Conservation (phyloP, 805 yeast species). For the Blastobotrys chiropterorum region DNA sequence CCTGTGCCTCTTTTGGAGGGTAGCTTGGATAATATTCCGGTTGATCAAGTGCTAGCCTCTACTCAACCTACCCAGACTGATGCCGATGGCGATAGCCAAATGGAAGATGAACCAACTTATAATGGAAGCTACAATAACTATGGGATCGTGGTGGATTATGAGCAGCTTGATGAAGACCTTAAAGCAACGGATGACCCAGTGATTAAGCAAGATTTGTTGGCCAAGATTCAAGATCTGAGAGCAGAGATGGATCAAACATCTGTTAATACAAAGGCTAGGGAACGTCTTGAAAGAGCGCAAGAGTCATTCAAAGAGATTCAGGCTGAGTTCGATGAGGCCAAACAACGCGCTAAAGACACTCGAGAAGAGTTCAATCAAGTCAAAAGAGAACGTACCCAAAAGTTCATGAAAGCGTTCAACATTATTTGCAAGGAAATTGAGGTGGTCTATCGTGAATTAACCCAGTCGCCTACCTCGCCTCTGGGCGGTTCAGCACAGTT, state of each 20-base stretch:
- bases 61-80: constrained; percentile 1
- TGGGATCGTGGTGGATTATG: constrained; percentile 20
- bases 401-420: constrained; percentile 68
- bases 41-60: constrained; percentile 39
- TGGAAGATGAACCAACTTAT: constrained; percentile 37
- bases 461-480: constrained; percentile 62
- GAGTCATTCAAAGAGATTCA: constrained; percentile 54
- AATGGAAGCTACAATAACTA: constrained; percentile 26
- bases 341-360: constrained; percentile 52
- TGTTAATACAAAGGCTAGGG: constrained; percentile 79
- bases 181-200: constrained; percentile 21
- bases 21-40: constrained; percentile 52
- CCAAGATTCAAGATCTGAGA: constrained; percentile 23
- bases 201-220: constrained; percentile 21
- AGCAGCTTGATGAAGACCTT: constrained; percentile 33
- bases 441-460: constrained; percentile 75
- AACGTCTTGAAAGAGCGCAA: constrained; percentile 65
- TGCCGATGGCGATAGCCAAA: constrained; percentile 23
- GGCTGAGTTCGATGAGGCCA: constrained; percentile 54
- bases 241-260: constrained; percentile 40
- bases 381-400: constrained; percentile 50
- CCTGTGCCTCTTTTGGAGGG: constrained; percentile 59
- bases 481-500: constrained; percentile 92
- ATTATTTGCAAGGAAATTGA: constrained; percentile 71
- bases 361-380: constrained; percentile 53